These are phyloP conservation scores for Helotiales sp. DNA, from an alignment of 2,329 filamentous ascomycete genomes.

Conservation along the genomic window DNA sequence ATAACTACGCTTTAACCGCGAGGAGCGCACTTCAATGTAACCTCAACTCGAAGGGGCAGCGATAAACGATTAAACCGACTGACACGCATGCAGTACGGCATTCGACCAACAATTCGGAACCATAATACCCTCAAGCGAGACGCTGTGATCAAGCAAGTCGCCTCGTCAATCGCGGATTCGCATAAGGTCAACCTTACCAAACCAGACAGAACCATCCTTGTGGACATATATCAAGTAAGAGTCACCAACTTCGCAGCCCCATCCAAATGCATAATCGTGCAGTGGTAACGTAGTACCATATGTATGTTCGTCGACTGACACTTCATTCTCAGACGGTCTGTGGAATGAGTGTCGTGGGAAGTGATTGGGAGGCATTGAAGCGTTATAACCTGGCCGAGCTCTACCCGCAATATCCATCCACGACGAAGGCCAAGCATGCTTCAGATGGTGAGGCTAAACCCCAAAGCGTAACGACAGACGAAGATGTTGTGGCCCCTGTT, in stretches of 20 bases:
- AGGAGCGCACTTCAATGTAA: not conserved
- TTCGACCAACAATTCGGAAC: constrained; percentile 75
- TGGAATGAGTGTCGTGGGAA: constrained; percentile 74
- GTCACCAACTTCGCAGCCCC: not conserved
- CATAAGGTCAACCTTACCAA: constrained; percentile 77
- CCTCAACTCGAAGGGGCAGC: constrained; percentile 3
- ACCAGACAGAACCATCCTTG: constrained; percentile 77
- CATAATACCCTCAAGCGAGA: constrained; percentile 68
- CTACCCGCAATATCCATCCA: constrained; percentile 44
- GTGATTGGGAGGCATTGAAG: constrained; percentile 71
- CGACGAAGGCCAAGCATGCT: constrained; percentile 11
- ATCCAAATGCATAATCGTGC: constrained; percentile 1
- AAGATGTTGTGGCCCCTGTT: constrained; percentile 7
- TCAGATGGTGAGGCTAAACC: constrained; percentile 23
- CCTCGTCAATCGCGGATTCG: constrained; percentile 45
- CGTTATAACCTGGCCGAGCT: constrained; percentile 78
- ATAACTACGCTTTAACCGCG: not conserved
- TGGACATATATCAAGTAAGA: constrained; percentile 77
- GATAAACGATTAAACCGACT: constrained; percentile 7
- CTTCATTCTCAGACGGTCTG: constrained; percentile 59
- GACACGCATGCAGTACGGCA: constrained; percentile 65
- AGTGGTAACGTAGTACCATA: constrained; percentile 20
- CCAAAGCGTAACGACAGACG: constrained; percentile 28
- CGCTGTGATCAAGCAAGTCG: constrained; percentile 70
- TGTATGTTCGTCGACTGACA: constrained; percentile 18